Evolutionary conservation across 345 rosid genomes (phyloP).

Genomic region (Arabidopsis suecica): DNA sequence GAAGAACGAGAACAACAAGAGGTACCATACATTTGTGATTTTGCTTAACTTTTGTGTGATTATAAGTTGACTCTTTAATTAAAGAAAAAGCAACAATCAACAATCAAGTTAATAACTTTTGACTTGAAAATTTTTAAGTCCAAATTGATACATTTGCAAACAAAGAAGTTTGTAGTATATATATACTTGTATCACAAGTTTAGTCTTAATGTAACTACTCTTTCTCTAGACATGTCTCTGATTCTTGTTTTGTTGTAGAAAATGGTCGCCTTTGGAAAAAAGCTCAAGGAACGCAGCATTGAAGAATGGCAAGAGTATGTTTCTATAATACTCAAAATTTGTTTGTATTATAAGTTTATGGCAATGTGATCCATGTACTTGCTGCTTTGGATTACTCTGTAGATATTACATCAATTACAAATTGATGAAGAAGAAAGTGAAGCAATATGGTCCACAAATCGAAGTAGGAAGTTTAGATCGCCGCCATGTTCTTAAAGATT

Average conservation of each 20-base stretch:
- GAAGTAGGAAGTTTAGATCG: slow-evolving; percentile 79
- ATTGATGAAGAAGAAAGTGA: slow-evolving; percentile 92
- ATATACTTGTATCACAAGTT: slow-evolving; percentile 1
- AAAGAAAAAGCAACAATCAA: neutral
- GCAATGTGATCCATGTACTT: slow-evolving; percentile 5
- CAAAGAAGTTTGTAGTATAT: neutral
- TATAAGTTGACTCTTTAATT: slow-evolving; percentile 2
- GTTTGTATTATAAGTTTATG: neutral
- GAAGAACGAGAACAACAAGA: slow-evolving; percentile 1
- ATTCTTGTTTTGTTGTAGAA: slow-evolving; percentile 34
- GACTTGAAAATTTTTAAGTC: neutral
- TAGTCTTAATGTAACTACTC: slow-evolving; percentile 1
- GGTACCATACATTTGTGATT: neutral
- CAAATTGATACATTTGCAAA: neutral
- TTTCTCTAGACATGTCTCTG: neutral
- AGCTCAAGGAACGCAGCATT: slow-evolving; percentile 42
- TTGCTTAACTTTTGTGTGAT: neutral
- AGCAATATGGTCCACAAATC: slow-evolving; percentile 72
- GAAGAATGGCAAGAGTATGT: slow-evolving; percentile 90
- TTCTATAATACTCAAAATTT: slow-evolving; percentile 14
- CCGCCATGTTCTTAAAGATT: slow-evolving; percentile 88
- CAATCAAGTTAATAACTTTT: neutral
- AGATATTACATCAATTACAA: slow-evolving; percentile 93
- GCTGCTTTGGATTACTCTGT: neutral
- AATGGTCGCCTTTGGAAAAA: slow-evolving; percentile 47